Percentiles rank a stretch among this genome's conserved stretches.
These are phyloP conservation scores for Zygosaccharomyces bailii DNA, from an alignment of 805 yeast species.

Conservation along the genomic window DNA sequence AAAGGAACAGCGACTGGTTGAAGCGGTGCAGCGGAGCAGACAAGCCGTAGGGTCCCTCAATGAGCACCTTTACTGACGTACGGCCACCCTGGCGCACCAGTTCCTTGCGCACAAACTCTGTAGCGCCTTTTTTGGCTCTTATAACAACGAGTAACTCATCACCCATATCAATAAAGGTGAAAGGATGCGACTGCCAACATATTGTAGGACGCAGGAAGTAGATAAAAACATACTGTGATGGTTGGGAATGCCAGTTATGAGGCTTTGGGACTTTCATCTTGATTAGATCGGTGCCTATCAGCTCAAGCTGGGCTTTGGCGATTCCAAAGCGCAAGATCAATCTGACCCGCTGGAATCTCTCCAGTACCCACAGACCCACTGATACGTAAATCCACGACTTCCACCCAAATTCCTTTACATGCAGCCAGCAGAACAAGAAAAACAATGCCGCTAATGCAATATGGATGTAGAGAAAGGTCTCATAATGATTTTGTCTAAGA, in stretches of 20 bases:
- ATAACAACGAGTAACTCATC: conserved; percentile 41
- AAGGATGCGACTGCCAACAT: conserved; percentile 59
- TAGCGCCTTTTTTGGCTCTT: conserved; percentile 48
- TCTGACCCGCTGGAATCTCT: conserved; percentile 39
- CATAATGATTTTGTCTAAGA: conserved; percentile 41
- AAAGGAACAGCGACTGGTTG: conserved; percentile 54
- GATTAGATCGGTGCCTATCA: conserved; percentile 22
- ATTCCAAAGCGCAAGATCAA: conserved; percentile 30
- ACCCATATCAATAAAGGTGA: conserved; percentile 45
- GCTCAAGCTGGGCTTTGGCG: conserved; percentile 17
- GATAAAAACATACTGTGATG: conserved; percentile 46
- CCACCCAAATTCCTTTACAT: conserved; percentile 45
- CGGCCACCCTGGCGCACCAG: conserved; percentile 32
- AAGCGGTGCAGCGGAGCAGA: conserved; percentile 46
- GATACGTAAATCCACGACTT: conserved; percentile 41
- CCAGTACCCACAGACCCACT: conserved; percentile 41
- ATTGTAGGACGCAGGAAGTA: conserved; percentile 44
- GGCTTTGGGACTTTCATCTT: conserved; percentile 20
- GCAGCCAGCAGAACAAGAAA: conserved; percentile 45
- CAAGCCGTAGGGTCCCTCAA: conserved; percentile 74
- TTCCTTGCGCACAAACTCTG: conserved; percentile 35
- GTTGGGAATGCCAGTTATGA: conserved; percentile 38
- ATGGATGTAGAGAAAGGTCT: conserved; percentile 45
- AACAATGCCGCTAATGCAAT: conserved; percentile 42
- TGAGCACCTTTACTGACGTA: conserved; percentile 35